phyloP scores from a whole-genome alignment of 2,329 filamentous ascomycete genomes.

The Calonectria pseudoreteaudii region DNA sequence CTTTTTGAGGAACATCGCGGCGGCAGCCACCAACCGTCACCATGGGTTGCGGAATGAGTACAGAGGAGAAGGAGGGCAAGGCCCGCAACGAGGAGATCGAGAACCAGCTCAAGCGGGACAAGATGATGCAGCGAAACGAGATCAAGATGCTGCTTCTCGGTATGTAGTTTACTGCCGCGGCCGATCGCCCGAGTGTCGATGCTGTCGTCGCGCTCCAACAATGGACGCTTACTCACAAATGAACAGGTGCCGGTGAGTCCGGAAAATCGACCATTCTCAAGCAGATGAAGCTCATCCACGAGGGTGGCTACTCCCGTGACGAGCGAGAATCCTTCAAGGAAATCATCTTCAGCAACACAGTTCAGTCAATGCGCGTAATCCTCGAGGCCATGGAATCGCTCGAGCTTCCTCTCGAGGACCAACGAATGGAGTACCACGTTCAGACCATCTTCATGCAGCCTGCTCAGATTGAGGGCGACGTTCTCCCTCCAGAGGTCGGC shows the following conservation, averaged over 20 bases:
- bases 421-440: constrained; percentile 95
- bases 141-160: constrained; percentile 99
- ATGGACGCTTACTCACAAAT: constrained; percentile 41
- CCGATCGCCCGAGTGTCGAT: background rate
- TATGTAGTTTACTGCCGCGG: constrained; percentile 54
- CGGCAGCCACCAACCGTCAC: constrained; percentile 62
- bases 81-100: constrained; percentile 99
- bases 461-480: constrained; percentile 94
- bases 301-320: constrained; percentile 97
- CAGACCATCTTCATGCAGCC: constrained; percentile 99
- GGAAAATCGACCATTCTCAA: constrained; percentile 97
- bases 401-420: constrained; percentile 87
- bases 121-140: constrained; percentile 98
- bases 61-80: constrained; percentile 99
- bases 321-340: constrained; percentile 78
- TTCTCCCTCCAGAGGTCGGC: constrained; percentile 92
- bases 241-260: constrained; percentile 89
- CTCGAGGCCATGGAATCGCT: constrained; percentile 77
- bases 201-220: background rate
- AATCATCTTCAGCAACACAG: constrained; percentile 78
- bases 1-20: constrained; percentile 28
- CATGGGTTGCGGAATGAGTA: constrained; percentile 99
- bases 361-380: constrained; percentile 77
- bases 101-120: constrained; percentile 98
- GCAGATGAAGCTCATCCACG: constrained; percentile 99